Percentiles rank a stretch among this genome's conserved stretches.
phyloP scores from a whole-genome alignment of 140 eudicot genomes.

The Flaveria floridana region DNA sequence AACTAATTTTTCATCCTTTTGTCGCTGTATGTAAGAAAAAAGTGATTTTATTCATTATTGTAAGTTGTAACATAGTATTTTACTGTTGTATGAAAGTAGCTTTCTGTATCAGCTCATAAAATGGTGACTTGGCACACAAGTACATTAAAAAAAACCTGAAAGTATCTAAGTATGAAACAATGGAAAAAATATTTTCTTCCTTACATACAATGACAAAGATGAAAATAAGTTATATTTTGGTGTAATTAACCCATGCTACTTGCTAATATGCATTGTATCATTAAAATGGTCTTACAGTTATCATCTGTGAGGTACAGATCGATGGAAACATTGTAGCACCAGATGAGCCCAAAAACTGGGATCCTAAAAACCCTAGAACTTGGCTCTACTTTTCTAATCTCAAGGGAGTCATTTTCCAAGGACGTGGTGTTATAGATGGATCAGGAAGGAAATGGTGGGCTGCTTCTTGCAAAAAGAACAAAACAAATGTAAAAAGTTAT shows the following conservation, averaged over 20 bases:
- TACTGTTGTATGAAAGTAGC: background rate
- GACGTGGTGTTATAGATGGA: constrained; percentile 90
- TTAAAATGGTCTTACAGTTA: background rate
- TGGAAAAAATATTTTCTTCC: background rate
- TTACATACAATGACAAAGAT: background rate
- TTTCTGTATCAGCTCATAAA: background rate
- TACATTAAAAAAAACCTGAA: background rate
- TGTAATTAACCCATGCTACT: background rate
- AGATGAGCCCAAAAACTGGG: constrained; percentile 78
- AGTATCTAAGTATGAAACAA: background rate
- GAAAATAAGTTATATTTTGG: background rate
- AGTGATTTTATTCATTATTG: background rate
- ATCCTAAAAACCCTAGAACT: constrained; percentile 56
- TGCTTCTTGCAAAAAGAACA: constrained; percentile 50
- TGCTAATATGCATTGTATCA: constrained; percentile 7
- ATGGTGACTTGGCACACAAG: background rate
- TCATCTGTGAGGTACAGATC: constrained; percentile 47
- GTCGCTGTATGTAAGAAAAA: background rate
- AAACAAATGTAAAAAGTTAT: constrained; percentile 36
- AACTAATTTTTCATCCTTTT: background rate
- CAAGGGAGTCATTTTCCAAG: constrained; percentile 58
- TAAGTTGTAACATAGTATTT: background rate
- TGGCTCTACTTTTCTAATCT: constrained; percentile 66
- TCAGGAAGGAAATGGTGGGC: constrained; percentile 74
- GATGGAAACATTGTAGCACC: constrained; percentile 92